Evolutionary conservation across 2,329 filamentous ascomycete genomes (phyloP).

Genomic region (Paracoccidioides lutzii): DNA sequence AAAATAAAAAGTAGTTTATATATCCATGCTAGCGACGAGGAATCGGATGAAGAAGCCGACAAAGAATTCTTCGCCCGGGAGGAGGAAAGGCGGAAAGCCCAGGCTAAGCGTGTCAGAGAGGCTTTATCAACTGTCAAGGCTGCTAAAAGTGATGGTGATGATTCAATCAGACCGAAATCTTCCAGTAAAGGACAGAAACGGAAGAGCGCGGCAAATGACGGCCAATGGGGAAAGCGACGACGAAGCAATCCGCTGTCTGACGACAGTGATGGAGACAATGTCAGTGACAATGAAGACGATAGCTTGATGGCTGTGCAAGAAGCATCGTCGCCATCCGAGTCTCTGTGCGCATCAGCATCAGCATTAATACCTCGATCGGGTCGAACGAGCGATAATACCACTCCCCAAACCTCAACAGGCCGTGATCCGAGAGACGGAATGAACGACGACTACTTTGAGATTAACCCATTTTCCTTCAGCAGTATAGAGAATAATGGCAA

Average conservation of each 20-base stretch:
- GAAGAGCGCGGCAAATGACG: conserved; percentile 1
- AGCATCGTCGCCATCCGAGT: neutral
- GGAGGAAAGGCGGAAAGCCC: conserved; percentile 49
- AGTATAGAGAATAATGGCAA: neutral
- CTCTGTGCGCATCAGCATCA: conserved; percentile 5
- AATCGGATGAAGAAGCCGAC: conserved; percentile 65
- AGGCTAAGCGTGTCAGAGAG: conserved; percentile 37
- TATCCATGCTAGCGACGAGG: conserved; percentile 76
- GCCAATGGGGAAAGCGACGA: conserved; percentile 3
- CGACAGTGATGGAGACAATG: conserved; percentile 7
- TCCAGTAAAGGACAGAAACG: conserved; percentile 9
- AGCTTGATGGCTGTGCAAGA: neutral
- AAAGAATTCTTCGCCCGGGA: conserved; percentile 67
- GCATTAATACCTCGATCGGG: neutral
- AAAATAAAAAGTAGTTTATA: conserved; percentile 77
- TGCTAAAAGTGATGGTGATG: conserved; percentile 10
- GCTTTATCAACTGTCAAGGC: conserved; percentile 32
- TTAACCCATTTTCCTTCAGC: conserved; percentile 2
- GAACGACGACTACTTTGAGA: conserved; percentile 15
- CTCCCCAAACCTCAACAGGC: conserved; percentile 18
- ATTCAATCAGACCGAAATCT: conserved; percentile 8
- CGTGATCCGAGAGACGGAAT: conserved; percentile 18
- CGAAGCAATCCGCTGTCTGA: conserved; percentile 3
- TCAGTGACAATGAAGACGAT: conserved; percentile 1
- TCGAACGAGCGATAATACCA: conserved; percentile 5